Conservation (phyloP, 116 monocot genomes). For the Thalassia testudinum region DNA sequence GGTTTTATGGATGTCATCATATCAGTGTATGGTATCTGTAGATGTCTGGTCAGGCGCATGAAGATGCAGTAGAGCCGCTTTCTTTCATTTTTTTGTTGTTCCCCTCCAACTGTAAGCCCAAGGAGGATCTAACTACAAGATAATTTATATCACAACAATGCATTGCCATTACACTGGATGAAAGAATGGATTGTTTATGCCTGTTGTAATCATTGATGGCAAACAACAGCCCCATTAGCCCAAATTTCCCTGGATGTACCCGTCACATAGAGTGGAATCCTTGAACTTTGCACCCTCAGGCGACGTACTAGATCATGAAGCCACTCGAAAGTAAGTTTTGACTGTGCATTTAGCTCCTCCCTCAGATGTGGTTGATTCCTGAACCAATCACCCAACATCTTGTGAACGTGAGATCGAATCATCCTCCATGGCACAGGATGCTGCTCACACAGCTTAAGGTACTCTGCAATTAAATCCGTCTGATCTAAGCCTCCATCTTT, state of each 20-base stretch:
- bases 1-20: too few species aligned
- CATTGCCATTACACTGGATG: too few species aligned
- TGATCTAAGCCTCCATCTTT: conserved; percentile 39
- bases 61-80: too few species aligned
- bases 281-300: conserved; percentile 40
- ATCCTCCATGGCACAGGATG: conserved; percentile 95
- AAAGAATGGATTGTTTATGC: too few species aligned
- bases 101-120: too few species aligned
- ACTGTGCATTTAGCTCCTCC: conserved; percentile 76
- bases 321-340: conserved; percentile 83
- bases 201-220: too few species aligned
- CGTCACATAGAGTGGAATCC: conserved; percentile 37
- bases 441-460: conserved; percentile 72
- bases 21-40: too few species aligned
- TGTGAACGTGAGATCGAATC: conserved; percentile 88
- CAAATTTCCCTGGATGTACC: not conserved
- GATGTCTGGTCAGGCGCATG: too few species aligned
- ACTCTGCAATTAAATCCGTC: conserved; percentile 60
- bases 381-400: conserved; percentile 96
- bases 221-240: conserved; percentile 1
- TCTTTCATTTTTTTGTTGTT: too few species aligned
- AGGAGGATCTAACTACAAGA: too few species aligned
- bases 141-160: too few species aligned
- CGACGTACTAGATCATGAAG: conserved; percentile 57
- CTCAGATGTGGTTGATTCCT: conserved; percentile 67